Conservation (phyloP, 2,329 filamentous ascomycete species). For the Endoconidiophora laricicola region DNA sequence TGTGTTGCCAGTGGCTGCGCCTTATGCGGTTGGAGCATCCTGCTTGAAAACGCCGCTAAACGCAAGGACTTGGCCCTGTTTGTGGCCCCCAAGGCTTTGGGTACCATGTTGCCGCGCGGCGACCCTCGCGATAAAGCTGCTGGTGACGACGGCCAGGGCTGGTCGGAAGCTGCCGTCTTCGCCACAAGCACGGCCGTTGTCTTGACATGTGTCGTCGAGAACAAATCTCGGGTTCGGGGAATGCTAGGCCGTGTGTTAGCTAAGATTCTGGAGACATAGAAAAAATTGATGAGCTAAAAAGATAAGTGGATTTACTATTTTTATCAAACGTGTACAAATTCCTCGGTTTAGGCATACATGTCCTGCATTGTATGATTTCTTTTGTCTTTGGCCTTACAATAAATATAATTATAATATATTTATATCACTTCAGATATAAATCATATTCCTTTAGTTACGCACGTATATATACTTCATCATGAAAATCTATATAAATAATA, state of each 20-base stretch:
- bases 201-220: slow-evolving; percentile 49
- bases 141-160: slow-evolving; percentile 46
- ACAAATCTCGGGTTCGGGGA: slow-evolving; percentile 45
- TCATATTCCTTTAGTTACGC: neutral
- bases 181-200: slow-evolving; percentile 51
- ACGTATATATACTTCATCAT: neutral
- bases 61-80: slow-evolving; percentile 65
- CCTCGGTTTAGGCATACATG: too few relatives aligned
- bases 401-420: too few relatives aligned
- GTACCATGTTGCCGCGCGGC: slow-evolving; percentile 51
- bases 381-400: too few relatives aligned
- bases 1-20: slow-evolving; percentile 58
- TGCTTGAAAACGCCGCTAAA: slow-evolving; percentile 49
- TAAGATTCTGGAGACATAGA: slow-evolving; percentile 28
- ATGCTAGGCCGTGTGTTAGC: slow-evolving; percentile 46
- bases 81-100: slow-evolving; percentile 61
- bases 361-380: too few relatives aligned
- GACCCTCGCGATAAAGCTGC: slow-evolving; percentile 17
- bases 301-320: too few relatives aligned
- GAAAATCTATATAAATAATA: too few relatives aligned
- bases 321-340: too few relatives aligned
- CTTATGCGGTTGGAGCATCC: slow-evolving; percentile 67
- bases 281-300: neutral
- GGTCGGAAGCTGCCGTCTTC: slow-evolving; percentile 50
- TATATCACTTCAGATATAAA: too few relatives aligned